Base-by-base conservation (phyloP, 1,139 yeast species). In the Scheffersomyces illinoinensis region DNA sequence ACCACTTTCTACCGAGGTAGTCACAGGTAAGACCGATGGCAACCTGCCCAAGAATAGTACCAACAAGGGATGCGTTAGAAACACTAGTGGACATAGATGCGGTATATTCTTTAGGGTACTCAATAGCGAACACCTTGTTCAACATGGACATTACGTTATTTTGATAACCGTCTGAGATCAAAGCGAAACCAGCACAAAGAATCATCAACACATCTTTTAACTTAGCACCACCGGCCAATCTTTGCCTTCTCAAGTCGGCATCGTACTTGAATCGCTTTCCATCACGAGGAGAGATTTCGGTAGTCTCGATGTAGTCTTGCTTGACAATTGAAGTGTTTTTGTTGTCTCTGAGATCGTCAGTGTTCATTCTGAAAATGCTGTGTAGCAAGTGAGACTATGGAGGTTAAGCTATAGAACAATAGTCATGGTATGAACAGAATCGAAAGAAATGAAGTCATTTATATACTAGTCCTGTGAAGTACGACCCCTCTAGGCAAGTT, bases 121-220 rank as follows among this genome's bases (percentile, higher is more conserved):
- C 66, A 33, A 68, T 62, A 4, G 84, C 73, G 64, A 85, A 84
- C 23, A 85, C 77, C 26, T 79, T 71, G 71, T 86, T 86, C 65
- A 80, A 65, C 86, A 86, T 85, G 14, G 88, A 83, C 85, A 86
- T 86, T 61, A 85, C 77, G 64, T 83, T 85, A 68, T 86, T 86
- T 67, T 85, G 89, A 70, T 86, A 86, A 7, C 90, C 90, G 68
- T 86, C 90, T 23, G 86, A 81, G 64, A 85, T 80, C 64, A 86
- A 75, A 1, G 89, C 90, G 58, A 82, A 84, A 20, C 90, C 90
- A 17, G 87, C 79, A 67, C 85, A 81, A 54, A 82, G 66, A 58
- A 84, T 80, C 55, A 82, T 76, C 66, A 83, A 68, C 53, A 76
- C 63, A 61, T 79, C 83, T 53, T 65, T 73, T 53, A 66, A 48